Evolutionary conservation across 495 filamentous ascomycete genomes (phyloP), one percentile per base, ranked within the genome.

Genomic region (Friedmanniomyces simplex): DNA sequence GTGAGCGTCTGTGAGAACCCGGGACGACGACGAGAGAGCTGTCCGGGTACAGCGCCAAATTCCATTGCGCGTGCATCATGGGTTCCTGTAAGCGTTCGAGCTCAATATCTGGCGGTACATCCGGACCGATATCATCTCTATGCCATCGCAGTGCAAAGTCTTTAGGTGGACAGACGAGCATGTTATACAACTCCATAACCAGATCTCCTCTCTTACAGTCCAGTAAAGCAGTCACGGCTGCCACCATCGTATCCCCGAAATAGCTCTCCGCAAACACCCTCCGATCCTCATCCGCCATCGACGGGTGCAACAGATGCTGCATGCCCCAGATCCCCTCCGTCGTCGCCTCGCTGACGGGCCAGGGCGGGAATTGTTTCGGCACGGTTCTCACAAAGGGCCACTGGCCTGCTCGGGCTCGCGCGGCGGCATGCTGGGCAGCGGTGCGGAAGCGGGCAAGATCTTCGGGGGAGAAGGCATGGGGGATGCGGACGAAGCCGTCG

Each of bases 341-440:
- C 0, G 72, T 63, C 14, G 34, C 45, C 1, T 59, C 51, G 37
- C 71, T 74, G 0, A 72, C 70, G 24, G 78, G 75, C 86, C 87
- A 91, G 8, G 88, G 88, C 1, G 88, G 88, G 74, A 93, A 93
- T 69, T 91, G 87, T 65, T 90, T 90, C 50, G 85, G 86, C 20
- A 90, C 80, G 2, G 85, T 89, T 65, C 88, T 83, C 69, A 93
- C 79, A 73, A 86, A 77, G 14, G 85, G 86, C 87, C 87, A 93
- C 49, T 71, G 37, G 28, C 86, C 86, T 8, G 72, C 52, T 58
- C 81, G 78, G 37, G 86, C 82, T 52, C 77, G 72, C 16, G 69
- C 63, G 41, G 80, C 82, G 21, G 79, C 74, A 59, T 72, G 62
- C n/a, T 66, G 55, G 43, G 79, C 77, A 45, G 80, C 79, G 59